A percentile compares a stretch with the other conserved stretches of the same genome.
Evolutionary conservation across 2,329 filamentous ascomycete species (phyloP).

Genomic region (Beauveria rudraprayagi): DNA sequence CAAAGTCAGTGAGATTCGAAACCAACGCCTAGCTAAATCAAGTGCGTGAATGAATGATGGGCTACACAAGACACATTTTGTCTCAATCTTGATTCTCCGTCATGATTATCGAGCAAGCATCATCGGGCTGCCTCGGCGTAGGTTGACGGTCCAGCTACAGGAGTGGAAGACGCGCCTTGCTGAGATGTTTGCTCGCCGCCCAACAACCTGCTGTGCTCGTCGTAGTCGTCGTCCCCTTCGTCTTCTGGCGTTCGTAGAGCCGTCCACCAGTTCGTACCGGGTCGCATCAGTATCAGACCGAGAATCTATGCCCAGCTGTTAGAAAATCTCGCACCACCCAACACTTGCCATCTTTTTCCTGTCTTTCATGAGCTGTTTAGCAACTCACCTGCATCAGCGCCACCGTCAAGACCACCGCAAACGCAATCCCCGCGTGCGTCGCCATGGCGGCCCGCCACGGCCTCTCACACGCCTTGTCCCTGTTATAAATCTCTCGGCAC

Average conservation of each 20-base stretch:
- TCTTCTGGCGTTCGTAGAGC: constrained; percentile 16
- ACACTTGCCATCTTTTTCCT: no score
- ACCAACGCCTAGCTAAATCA: constrained; percentile 4
- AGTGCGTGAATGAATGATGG: not conserved
- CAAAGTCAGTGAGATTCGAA: not conserved
- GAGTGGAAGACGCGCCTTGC: not conserved
- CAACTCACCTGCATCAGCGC: constrained; percentile 47
- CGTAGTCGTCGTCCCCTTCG: not conserved
- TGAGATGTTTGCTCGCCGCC: not conserved
- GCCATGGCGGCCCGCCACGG: constrained; percentile 51
- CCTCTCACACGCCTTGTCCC: constrained; percentile 39
- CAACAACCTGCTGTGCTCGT: constrained; percentile 1
- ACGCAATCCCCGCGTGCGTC: constrained; percentile 43
- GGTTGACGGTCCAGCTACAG: not conserved
- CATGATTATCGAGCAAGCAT: not conserved
- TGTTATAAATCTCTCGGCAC: constrained; percentile 40
- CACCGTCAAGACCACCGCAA: constrained; percentile 44
- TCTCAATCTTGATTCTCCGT: not conserved
- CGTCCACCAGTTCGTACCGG: constrained; percentile 24
- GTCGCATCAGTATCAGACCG: constrained; percentile 23
- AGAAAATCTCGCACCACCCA: not conserved
- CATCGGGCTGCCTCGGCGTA: constrained; percentile 2
- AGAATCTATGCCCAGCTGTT: constrained; percentile 19
- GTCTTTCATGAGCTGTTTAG: not conserved
- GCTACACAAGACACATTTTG: not conserved